Conservation (phyloP, 2,329 filamentous ascomycete species). For the Canariomyces notabilis region DNA sequence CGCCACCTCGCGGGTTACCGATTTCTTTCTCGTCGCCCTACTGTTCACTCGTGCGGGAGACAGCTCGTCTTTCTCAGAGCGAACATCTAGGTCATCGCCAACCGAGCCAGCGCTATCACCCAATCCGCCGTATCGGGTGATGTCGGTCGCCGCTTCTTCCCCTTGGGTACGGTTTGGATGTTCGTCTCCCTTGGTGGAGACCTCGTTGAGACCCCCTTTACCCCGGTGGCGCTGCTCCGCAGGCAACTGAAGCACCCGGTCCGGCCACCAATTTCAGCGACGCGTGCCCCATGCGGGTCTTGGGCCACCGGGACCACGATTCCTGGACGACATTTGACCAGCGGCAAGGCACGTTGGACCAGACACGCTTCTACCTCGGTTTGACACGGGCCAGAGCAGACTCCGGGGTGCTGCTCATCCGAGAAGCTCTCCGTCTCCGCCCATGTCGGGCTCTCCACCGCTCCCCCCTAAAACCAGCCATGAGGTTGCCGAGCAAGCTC, state of each 20-base stretch:
- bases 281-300: slow-evolving; percentile 50
- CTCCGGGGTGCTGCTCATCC: slow-evolving; percentile 49
- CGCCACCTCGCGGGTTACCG: neutral
- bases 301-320: slow-evolving; percentile 41
- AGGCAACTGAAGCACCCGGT: slow-evolving; percentile 25
- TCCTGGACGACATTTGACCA: slow-evolving; percentile 49
- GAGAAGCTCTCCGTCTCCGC: slow-evolving; percentile 65
- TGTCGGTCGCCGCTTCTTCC: slow-evolving; percentile 20
- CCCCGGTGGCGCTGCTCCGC: slow-evolving; percentile 15
- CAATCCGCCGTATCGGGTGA: slow-evolving; percentile 21
- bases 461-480: slow-evolving; percentile 54
- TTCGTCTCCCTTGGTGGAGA: slow-evolving; percentile 19
- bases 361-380: slow-evolving; percentile 52
- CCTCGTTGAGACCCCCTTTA: slow-evolving; percentile 14
- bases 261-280: slow-evolving; percentile 21
- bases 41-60: neutral
- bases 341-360: slow-evolving; percentile 52
- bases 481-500: slow-evolving; percentile 52
- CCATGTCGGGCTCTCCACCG: slow-evolving; percentile 67
- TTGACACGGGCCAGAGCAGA: slow-evolving; percentile 51
- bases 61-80: neutral
- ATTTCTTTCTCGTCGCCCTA: neutral
- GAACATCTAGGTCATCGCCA: slow-evolving; percentile 2
- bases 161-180: slow-evolving; percentile 21
- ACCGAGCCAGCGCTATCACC: slow-evolving; percentile 10